phyloP scores from a whole-genome alignment of 2,329 filamentous ascomycete genomes.

The Thelonectria olida region DNA sequence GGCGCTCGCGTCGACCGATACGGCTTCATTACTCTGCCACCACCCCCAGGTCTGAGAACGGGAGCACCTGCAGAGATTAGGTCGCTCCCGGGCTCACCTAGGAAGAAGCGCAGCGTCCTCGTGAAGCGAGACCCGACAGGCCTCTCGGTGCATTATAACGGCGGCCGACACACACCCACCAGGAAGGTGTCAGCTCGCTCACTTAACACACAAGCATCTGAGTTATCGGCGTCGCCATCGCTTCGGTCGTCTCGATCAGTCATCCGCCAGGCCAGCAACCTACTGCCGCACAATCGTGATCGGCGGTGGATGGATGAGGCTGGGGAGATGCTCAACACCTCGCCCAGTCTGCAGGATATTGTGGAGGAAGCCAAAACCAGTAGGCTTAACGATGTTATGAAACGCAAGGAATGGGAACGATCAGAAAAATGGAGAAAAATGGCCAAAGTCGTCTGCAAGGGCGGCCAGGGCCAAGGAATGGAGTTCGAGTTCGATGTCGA shows the following conservation, averaged over 20 bases:
- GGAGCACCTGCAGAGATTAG: slow-evolving; percentile 53
- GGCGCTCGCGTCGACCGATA: slow-evolving; percentile 72
- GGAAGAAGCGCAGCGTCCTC: slow-evolving; percentile 56
- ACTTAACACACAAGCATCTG: slow-evolving; percentile 65
- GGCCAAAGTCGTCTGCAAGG: slow-evolving; percentile 65
- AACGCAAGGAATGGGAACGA: slow-evolving; percentile 69
- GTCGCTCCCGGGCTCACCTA: slow-evolving; percentile 55
- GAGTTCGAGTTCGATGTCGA: slow-evolving; percentile 80
- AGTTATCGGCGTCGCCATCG: slow-evolving; percentile 57
- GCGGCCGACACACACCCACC: slow-evolving; percentile 55
- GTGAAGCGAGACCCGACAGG: slow-evolving; percentile 47
- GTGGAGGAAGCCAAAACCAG: slow-evolving; percentile 64
- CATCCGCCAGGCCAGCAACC: slow-evolving; percentile 66
- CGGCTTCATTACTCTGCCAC: slow-evolving; percentile 68
- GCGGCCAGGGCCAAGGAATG: slow-evolving; percentile 62
- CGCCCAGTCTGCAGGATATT: slow-evolving; percentile 65
- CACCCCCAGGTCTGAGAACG: slow-evolving; percentile 53
- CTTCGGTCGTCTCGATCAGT: slow-evolving; percentile 63
- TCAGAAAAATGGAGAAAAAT: slow-evolving; percentile 75
- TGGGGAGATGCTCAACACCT: slow-evolving; percentile 71
- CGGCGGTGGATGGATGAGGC: slow-evolving; percentile 71
- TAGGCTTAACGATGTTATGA: slow-evolving; percentile 63
- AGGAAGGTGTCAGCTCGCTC: slow-evolving; percentile 67
- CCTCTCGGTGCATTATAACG: slow-evolving; percentile 54
- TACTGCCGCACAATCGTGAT: slow-evolving; percentile 69